Base-by-base conservation (phyloP, 2,329 filamentous ascomycete genomes). In the Fusarium ramigenum region DNA sequence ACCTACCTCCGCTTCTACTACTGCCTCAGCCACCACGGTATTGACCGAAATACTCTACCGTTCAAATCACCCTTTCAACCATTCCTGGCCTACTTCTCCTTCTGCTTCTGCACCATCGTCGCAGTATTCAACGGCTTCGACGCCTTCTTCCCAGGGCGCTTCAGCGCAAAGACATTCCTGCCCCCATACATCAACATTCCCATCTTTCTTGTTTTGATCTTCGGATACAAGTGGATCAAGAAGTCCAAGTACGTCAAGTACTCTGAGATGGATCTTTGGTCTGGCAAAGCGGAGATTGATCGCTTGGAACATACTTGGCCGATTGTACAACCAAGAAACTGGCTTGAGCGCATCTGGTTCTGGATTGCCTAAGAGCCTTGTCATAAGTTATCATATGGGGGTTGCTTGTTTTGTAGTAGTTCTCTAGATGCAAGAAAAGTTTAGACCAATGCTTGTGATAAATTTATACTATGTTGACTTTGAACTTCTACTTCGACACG, bases 101-200 rank as follows among this genome's bases (percentile, higher is more conserved):
- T 94, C 12, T 78, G 87, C 16, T 78, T 90, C 47, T 86, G 94
- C 66, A 80, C 80, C 4, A 81, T 93, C 28, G 84, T 95, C 15
- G 89, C 87, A 5, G 80, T 95, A 11, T 92, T 93, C 78, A 94
- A 94, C 78, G 93, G 93, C 3, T 95, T 95, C 80, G 87, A 91
- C 50, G 87, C 92, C 23, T 95, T 96, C 81, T 92, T 92, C 79
- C 88, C 89, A 0, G 82, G 84, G 19, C 85, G 90, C 25, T 96
- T 91, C 86, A 87, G 85, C 28, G 87, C 86, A 0, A 85, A 86
- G 23, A 85, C 85, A 74, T 96, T 96, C 78, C 69, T 91, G 25
- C 88, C 89, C 1, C 86, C 83, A 76, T 94, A 91, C 78, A 86
- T 93, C 79, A 92, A 86, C 21, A 82, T 92, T 1, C 91, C 85